A percentile compares a stretch with the other conserved stretches of the same genome.
Evolutionary conservation across 768 basidiomycete species (phyloP).

Genomic region (Mycena indigotica): DNA sequence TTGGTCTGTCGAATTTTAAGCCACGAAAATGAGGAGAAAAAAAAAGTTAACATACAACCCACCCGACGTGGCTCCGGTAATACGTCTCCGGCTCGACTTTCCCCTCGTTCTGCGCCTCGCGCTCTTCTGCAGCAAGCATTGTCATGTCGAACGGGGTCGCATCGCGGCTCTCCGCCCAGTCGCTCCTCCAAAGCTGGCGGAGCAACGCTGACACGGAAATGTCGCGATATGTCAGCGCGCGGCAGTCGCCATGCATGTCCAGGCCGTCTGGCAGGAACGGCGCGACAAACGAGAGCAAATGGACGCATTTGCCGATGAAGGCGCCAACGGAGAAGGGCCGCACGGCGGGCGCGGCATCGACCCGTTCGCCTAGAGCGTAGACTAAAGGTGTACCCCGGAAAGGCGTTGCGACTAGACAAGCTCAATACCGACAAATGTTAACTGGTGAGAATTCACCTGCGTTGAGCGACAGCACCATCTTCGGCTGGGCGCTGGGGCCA

Average conservation of each 20-base stretch:
- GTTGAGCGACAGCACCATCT: slow-evolving; percentile 51
- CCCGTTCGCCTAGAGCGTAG: slow-evolving; percentile 46
- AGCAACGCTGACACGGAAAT: slow-evolving; percentile 35
- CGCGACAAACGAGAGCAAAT: slow-evolving; percentile 44
- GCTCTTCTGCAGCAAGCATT: slow-evolving; percentile 45
- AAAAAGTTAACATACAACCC: slow-evolving; percentile 32
- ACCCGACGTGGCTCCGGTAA: slow-evolving; percentile 45
- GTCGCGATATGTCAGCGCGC: slow-evolving; percentile 43
- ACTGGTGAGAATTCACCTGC: slow-evolving; percentile 36
- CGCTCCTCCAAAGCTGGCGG: slow-evolving; percentile 45
- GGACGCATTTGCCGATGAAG: slow-evolving; percentile 40
- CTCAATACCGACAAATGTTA: background rate
- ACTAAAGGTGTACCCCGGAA: slow-evolving; percentile 52
- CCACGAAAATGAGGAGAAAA: background rate
- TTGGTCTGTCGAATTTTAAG: background rate
- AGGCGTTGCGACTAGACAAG: slow-evolving; percentile 43
- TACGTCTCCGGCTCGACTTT: slow-evolving; percentile 37
- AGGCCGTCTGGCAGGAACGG: slow-evolving; percentile 41
- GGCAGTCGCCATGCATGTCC: slow-evolving; percentile 47
- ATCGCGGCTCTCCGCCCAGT: slow-evolving; percentile 52
- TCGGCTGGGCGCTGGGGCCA: slow-evolving; percentile 37
- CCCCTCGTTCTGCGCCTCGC: slow-evolving; percentile 44
- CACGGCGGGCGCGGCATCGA: slow-evolving; percentile 43
- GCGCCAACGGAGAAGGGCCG: slow-evolving; percentile 44
- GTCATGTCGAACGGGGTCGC: slow-evolving; percentile 51